These are phyloP conservation scores for Cyclaneusma minus DNA, from an alignment of 2,329 filamentous ascomycete genomes.

Conservation along the genomic window DNA sequence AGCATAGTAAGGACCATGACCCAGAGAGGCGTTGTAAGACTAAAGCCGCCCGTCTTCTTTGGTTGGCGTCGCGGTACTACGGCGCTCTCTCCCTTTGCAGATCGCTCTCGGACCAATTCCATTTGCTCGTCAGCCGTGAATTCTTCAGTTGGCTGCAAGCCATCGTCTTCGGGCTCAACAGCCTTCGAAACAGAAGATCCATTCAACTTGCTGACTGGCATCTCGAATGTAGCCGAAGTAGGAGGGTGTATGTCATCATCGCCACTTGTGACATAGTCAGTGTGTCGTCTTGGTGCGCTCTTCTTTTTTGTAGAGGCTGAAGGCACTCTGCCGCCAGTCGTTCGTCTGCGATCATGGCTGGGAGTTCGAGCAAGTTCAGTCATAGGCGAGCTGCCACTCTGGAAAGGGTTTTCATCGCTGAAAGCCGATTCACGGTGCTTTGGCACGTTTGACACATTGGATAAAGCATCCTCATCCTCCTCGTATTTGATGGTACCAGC, in stretches of 20 bases:
- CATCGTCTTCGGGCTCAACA: slow-evolving; percentile 25
- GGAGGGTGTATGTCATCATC: slow-evolving; percentile 37
- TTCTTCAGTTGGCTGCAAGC: slow-evolving; percentile 65
- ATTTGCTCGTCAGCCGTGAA: slow-evolving; percentile 86
- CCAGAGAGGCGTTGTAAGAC: slow-evolving; percentile 49
- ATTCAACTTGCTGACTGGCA: slow-evolving; percentile 29
- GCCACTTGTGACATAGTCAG: slow-evolving; percentile 27
- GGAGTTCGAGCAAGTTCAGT: slow-evolving; percentile 31
- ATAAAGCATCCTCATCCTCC: slow-evolving; percentile 28
- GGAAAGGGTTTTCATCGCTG: slow-evolving; percentile 83
- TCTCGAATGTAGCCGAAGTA: slow-evolving; percentile 41
- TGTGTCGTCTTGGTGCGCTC: slow-evolving; percentile 31
- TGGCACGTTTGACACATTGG: slow-evolving; percentile 4
- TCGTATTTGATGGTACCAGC: slow-evolving; percentile 37
- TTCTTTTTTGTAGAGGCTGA: slow-evolving; percentile 25
- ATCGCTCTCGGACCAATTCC: slow-evolving; percentile 58
- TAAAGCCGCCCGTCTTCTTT: slow-evolving; percentile 27
- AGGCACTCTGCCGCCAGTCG: slow-evolving; percentile 12
- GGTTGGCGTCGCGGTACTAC: slow-evolving; percentile 25
- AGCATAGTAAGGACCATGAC: slow-evolving; percentile 57
- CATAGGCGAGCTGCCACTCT: slow-evolving; percentile 62
- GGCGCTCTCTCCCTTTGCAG: slow-evolving; percentile 32
- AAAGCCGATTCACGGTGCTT: slow-evolving; percentile 46
- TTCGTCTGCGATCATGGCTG: slow-evolving; percentile 30
- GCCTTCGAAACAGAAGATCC: slow-evolving; percentile 18